A percentile compares a stretch with the other conserved stretches of the same genome.
Evolutionary conservation across 75 land plant genomes (phyloP).

Genomic region (Cunninghamia lanceolata): DNA sequence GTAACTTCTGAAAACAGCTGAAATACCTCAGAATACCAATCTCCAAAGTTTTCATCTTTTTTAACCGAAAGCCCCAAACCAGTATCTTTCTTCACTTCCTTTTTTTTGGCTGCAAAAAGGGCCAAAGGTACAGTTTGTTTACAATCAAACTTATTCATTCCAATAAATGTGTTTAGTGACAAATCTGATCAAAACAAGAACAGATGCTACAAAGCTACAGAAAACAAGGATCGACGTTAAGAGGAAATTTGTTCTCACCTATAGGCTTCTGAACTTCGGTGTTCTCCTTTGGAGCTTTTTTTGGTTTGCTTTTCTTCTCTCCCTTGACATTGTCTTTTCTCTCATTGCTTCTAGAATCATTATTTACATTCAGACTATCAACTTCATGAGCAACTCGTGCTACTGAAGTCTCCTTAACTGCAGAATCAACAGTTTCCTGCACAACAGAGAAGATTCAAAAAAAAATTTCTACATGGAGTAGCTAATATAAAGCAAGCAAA

Average conservation of each 20-base stretch:
- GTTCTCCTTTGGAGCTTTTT: conserved; percentile 8
- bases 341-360: not conserved
- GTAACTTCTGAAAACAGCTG: not conserved
- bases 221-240: not conserved
- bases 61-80: conserved; percentile 71
- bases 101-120: conserved; percentile 46
- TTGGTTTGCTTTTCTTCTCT: conserved; percentile 1
- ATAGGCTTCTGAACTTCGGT: not conserved
- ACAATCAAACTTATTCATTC: not conserved
- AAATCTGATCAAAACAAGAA: not conserved
- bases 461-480: not conserved
- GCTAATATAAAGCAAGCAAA: not conserved
- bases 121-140: not conserved
- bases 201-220: not conserved
- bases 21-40: conserved; percentile 94
- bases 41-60: conserved; percentile 93
- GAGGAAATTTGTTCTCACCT: not conserved
- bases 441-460: not conserved
- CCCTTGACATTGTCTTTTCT: not conserved
- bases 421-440: not conserved
- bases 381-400: not conserved
- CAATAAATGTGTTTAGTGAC: not conserved
- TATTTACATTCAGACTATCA: not conserved
- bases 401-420: not conserved
- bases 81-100: conserved; percentile 96